Evolutionary conservation across 2,329 filamentous ascomycete genomes (phyloP), one percentile per base, ranked within the genome.

Genomic region (Cordyceps farinosa): DNA sequence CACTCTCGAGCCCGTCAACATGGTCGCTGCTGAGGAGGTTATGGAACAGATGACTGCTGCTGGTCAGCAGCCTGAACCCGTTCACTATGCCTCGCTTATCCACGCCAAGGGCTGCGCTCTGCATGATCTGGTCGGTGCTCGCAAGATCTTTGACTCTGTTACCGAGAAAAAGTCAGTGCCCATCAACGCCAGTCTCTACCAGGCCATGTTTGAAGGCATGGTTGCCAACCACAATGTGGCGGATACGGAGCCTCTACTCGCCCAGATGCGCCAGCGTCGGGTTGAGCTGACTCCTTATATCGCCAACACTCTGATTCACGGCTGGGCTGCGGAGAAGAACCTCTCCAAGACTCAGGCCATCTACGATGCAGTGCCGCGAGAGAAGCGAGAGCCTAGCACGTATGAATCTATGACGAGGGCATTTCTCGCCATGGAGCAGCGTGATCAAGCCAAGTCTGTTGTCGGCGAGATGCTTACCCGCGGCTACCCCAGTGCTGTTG

Each of bases 401-500:
- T 99, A 99, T 75, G 95, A 99, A 79, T 93, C 94, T 47, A 99
- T 99, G 95, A 97, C 93, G 5, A 86, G 95, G 52, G 95, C 95
- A 1, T 97, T 89, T 77, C 85, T 99, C 61, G 87, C 92, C 11
- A 89, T 90, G 3, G 91, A 96, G 73, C 87, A 96, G 73, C 88
- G 91, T 40, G 84, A 87, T 55, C 83, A 85, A 64, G 95, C 95
- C 45, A 87, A 92, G 78, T 78, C 73, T 11, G 89, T 97, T 15
- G 93, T 97, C 30, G 84, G 89, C 62, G 95, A 99, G 82, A 97
- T 97, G 85, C 82, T 97, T 42, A 88, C 87, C 53, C 86, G 95
- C 63, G 93, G 93, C 45, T 99, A 98, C 73, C 95, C 95, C 53
- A 86, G 87, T 66, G 94, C 95, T 5, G 95, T 99, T 15, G 90